A percentile compares a stretch with the other conserved stretches of the same genome.
phyloP scores from a whole-genome alignment of 371 early-diverging fungal genomes.

The Lichtheimia ornata region DNA sequence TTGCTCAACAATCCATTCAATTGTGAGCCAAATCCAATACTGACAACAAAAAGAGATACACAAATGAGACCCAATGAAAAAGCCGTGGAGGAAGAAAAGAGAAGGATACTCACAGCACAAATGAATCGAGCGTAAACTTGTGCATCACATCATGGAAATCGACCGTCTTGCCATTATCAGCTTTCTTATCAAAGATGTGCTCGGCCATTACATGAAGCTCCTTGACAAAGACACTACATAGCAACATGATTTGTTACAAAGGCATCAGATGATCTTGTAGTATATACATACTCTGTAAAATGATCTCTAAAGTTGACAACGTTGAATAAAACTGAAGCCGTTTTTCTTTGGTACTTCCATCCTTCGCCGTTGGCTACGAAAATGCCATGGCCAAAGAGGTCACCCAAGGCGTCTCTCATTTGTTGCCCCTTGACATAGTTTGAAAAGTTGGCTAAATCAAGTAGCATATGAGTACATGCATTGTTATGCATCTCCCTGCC shows the following conservation, averaged over 20 bases:
- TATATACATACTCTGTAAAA: constrained; percentile 33
- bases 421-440: constrained; percentile 37
- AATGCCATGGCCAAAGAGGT: constrained; percentile 40
- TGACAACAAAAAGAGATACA: constrained; percentile 2
- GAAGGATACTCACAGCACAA: constrained; percentile 34
- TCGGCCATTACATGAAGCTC: constrained; percentile 31
- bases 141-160: constrained; percentile 47
- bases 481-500: neutral
- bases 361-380: constrained; percentile 45
- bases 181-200: constrained; percentile 33
- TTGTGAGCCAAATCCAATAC: constrained; percentile 51
- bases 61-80: neutral
- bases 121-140: constrained; percentile 55
- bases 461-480: neutral
- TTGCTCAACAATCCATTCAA: constrained; percentile 27
- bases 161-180: constrained; percentile 25
- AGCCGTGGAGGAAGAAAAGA: neutral
- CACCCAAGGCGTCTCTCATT: constrained; percentile 16
- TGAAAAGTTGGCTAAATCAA: constrained; percentile 28
- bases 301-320: constrained; percentile 56
- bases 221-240: constrained; percentile 46
- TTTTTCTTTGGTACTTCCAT: constrained; percentile 48
- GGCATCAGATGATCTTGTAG: no score
- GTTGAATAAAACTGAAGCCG: constrained; percentile 54
- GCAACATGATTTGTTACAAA: neutral